These are phyloP conservation scores for Penicillium digitatum DNA, from an alignment of 2,329 filamentous ascomycete species.

Conservation along the genomic window DNA sequence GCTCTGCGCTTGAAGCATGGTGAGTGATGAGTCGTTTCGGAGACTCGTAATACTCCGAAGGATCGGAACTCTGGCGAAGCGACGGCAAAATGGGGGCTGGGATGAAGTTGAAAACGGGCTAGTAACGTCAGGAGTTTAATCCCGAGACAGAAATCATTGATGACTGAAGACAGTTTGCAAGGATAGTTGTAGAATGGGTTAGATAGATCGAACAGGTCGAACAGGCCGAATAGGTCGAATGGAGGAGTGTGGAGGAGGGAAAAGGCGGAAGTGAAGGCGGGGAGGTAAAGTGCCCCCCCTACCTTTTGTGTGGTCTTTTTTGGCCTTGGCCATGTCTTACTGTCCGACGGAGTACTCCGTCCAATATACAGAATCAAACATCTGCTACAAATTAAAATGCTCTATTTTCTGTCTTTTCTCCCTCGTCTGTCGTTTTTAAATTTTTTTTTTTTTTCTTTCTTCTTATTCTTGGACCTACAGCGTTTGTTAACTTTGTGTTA, in stretches of 20 bases:
- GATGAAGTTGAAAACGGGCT: conserved; percentile 6
- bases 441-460: neutral
- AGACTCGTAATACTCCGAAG: conserved; percentile 28
- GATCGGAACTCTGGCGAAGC: conserved; percentile 14
- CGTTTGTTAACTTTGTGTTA: neutral
- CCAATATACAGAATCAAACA: no score
- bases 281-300: conserved; percentile 27
- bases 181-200: conserved; percentile 8
- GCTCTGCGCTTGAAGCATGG: conserved; percentile 49
- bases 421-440: neutral
- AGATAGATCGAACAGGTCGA: conserved; percentile 4
- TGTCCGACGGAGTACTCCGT: neutral
- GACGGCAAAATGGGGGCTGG: neutral
- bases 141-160: conserved; percentile 31
- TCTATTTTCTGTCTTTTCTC: neutral
- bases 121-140: conserved; percentile 26
- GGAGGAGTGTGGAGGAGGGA: conserved; percentile 21
- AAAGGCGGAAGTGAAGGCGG: conserved; percentile 33
- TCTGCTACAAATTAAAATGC: no score
- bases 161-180: conserved; percentile 13
- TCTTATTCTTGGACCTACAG: neutral
- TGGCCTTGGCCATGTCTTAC: neutral
- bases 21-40: conserved; percentile 27
- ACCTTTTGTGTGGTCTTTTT: conserved; percentile 18
- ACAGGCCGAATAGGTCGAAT: conserved; percentile 10